A percentile compares a stretch with the other conserved stretches of the same genome.
Evolutionary conservation across 805 yeast species (phyloP).

Genomic region (Yarrowia osloensis): DNA sequence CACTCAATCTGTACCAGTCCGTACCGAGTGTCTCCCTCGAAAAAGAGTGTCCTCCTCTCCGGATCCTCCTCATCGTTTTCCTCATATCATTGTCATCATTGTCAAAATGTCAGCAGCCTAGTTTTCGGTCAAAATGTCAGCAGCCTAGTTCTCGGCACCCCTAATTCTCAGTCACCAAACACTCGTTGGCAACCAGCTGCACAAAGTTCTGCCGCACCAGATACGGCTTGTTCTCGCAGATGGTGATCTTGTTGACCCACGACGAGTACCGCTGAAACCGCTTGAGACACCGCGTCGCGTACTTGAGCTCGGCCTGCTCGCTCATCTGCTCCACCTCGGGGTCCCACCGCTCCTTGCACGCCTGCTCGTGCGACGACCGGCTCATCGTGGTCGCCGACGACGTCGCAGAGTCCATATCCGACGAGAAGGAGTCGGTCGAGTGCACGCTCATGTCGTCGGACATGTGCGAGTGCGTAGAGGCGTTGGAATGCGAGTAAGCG

Average conservation of each 20-base stretch:
- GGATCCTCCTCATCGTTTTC: too few relatives aligned
- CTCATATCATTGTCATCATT: too few relatives aligned
- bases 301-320: constrained; percentile 27
- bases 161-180: constrained; percentile 5
- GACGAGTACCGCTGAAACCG: constrained; percentile 29
- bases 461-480: not conserved
- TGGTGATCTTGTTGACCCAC: constrained; percentile 25
- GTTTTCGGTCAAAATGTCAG: too few relatives aligned
- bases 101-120: too few relatives aligned
- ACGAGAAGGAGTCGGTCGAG: constrained; percentile 11
- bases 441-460: constrained; percentile 14
- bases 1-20: too few relatives aligned
- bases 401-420: constrained; percentile 27
- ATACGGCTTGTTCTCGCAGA: constrained; percentile 27
- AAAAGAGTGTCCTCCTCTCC: not conserved
- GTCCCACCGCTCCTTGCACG: constrained; percentile 27
- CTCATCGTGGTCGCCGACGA: constrained; percentile 15
- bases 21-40: not conserved
- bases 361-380: constrained; percentile 18
- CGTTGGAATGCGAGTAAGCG: constrained; percentile 13
- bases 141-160: too few relatives aligned
- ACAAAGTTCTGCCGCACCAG: constrained; percentile 18
- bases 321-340: constrained; percentile 30
- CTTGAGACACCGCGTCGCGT: constrained; percentile 29
- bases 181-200: constrained; percentile 26